Evolutionary conservation across 805 yeast species (phyloP).

Genomic region (Candida suzukii): DNA sequence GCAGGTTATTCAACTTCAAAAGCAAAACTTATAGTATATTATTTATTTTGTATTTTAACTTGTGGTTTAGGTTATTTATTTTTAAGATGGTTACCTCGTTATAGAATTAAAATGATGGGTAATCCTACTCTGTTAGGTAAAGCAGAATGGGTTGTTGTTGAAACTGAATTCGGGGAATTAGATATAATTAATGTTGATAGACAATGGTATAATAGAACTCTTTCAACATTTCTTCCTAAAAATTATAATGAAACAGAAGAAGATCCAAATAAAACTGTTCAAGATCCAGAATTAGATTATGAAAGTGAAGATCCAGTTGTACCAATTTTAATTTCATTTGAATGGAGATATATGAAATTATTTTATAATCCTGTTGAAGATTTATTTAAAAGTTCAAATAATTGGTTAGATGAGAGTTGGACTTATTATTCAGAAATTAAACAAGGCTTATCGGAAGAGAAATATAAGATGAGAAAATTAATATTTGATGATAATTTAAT

Average conservation of each 20-base stretch:
- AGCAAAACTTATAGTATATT: slow-evolving; percentile 40
- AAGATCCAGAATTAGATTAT: slow-evolving; percentile 10
- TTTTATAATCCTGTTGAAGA: slow-evolving; percentile 85
- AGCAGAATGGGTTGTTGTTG: slow-evolving; percentile 91
- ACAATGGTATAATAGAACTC: slow-evolving; percentile 58
- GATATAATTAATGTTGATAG: slow-evolving; percentile 49
- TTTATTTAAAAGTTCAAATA: slow-evolving; percentile 71
- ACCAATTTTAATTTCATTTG: slow-evolving; percentile 63
- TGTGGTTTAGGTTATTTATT: slow-evolving; percentile 68
- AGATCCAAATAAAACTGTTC: slow-evolving; percentile 21
- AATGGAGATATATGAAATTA: slow-evolving; percentile 77
- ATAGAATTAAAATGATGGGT: slow-evolving; percentile 64
- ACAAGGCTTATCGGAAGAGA: slow-evolving; percentile 65
- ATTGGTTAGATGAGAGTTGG: slow-evolving; percentile 88
- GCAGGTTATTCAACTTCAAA: slow-evolving; percentile 73
- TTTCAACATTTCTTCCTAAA: slow-evolving; percentile 56
- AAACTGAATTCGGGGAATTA: slow-evolving; percentile 88
- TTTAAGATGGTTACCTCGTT: slow-evolving; percentile 81
- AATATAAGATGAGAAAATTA: slow-evolving; percentile 57
- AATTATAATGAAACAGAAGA: slow-evolving; percentile 13
- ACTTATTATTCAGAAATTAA: slow-evolving; percentile 42
- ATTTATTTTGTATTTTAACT: slow-evolving; percentile 47
- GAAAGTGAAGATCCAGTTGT: slow-evolving; percentile 59
- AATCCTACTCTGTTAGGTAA: slow-evolving; percentile 59
- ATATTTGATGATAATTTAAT: slow-evolving; percentile 78